Evolutionary conservation across 192 early-diverging fungal genomes (phyloP), one percentile per base, ranked within the genome.

Genomic region (Coemansia sp.): DNA sequence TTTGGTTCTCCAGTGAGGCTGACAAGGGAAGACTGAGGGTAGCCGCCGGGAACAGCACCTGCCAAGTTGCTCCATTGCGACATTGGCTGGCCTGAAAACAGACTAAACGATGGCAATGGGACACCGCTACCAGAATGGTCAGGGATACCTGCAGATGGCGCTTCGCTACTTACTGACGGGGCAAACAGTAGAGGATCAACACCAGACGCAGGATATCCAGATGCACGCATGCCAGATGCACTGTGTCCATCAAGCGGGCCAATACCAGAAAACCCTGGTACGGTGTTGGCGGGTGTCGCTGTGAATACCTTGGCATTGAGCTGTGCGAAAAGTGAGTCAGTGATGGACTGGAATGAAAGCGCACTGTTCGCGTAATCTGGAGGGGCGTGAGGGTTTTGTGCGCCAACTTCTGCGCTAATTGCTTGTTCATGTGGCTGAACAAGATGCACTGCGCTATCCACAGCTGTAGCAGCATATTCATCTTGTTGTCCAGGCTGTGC

Each of bases 281-380:
- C 8, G 4, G 63, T 13, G 31, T 18, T 45, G 52, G 49, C 37
- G 58, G 57, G 20, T 64, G 10, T 63, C 34, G 9, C 61, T 63
- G 15, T 70, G 3, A 72, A 71, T 0, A 80, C 77, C 64, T 74
- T 74, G 58, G 77, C 77, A 35, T 80, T 74, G 31, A 80, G 77
- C 64, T 80, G 64, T 28, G 71, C 77, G 68, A 74, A 74, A 31
- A 80, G 68, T 26, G 77, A 80, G 58, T 80, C 77, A 7, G 77
- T 70, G 33, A 80, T 70, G 2, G 60, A 66, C 66, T 80, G 71
- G 77, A 79, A 79, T 42, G 77, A 71, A n/a, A 61, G 63, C 2
- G 77, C 77, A 42, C 77, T 73, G 65, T 30, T 74, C 16, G 65
- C 42, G 39, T 67, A 61, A 58, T 60, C 35, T 2, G 29, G 23